Evolutionary conservation across 2,329 filamentous ascomycete species (phyloP).

Genomic region (Aspergillus sp.): DNA sequence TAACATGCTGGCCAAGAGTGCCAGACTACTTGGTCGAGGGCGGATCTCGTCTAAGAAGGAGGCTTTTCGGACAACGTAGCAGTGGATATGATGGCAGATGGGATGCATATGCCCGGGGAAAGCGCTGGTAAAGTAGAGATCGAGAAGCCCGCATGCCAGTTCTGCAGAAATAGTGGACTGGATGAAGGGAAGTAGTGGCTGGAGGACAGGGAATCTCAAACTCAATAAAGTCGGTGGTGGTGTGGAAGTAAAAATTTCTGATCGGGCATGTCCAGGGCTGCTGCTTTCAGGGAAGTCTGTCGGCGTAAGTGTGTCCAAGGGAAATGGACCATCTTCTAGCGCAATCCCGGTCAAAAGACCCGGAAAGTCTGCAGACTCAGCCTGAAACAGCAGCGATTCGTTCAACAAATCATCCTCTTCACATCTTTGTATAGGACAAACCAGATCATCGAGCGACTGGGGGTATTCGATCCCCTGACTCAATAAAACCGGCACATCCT

Average conservation of each 20-base stretch:
- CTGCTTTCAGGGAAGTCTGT: conserved; percentile 28
- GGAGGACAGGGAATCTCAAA: conserved; percentile 80
- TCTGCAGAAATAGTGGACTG: conserved; percentile 75
- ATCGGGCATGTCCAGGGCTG: conserved; percentile 56
- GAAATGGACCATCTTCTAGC: conserved; percentile 30
- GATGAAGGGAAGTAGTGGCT: conserved; percentile 80
- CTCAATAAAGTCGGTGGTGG: conserved; percentile 41
- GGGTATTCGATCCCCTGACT: conserved; percentile 34
- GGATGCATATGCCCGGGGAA: conserved; percentile 87
- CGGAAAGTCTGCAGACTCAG: conserved; percentile 35
- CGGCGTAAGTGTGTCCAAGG: conserved; percentile 34
- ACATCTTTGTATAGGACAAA: conserved; percentile 23
- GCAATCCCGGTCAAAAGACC: conserved; percentile 30
- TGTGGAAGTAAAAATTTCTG: conserved; percentile 49
- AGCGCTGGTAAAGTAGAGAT: conserved; percentile 88
- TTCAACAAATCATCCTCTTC: conserved; percentile 30
- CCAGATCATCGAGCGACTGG: conserved; percentile 25
- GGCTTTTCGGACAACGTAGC: conserved; percentile 83
- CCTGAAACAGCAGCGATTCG: conserved; percentile 32
- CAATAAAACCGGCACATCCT: conserved; percentile 18
- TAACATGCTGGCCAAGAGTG: conserved; percentile 89
- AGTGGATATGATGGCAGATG: conserved; percentile 85
- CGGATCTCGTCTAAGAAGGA: conserved; percentile 80
- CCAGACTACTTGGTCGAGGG: conserved; percentile 80
- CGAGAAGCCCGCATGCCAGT: conserved; percentile 84